These are phyloP conservation scores for Macrocystidia cucumis DNA, from an alignment of 1,284 basidiomycete species.

Conservation along the genomic window DNA sequence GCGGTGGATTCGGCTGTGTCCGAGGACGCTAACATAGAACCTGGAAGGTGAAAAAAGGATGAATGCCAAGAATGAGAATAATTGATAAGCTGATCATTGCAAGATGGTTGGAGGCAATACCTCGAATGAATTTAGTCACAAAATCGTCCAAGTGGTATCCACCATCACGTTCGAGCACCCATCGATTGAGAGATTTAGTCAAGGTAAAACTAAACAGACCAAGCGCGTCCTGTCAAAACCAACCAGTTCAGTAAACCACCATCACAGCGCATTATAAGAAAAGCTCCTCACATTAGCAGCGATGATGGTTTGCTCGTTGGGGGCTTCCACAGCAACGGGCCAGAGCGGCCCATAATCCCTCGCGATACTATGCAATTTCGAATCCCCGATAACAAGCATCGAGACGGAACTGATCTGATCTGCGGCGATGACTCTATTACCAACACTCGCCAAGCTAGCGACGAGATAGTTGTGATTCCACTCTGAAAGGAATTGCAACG, in stretches of 20 bases:
- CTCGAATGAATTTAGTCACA: conserved; percentile 62
- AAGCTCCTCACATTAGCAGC: conserved; percentile 67
- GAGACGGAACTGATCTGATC: conserved; percentile 84
- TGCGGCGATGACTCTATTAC: conserved; percentile 53
- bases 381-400: conserved; percentile 45
- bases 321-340: conserved; percentile 53
- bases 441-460: conserved; percentile 47
- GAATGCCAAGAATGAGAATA: background rate
- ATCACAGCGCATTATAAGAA: background rate
- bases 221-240: conserved; percentile 51
- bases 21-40: conserved; percentile 29
- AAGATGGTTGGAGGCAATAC: conserved; percentile 23
- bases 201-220: conserved; percentile 72
- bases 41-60: conserved; percentile 19
- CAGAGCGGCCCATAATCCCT: conserved; percentile 76
- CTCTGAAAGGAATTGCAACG: conserved; percentile 38
- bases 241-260: conserved; percentile 8
- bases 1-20: no score
- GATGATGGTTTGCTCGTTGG: conserved; percentile 52
- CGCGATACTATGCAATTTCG: conserved; percentile 52
- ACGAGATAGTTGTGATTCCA: conserved; percentile 83
- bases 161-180: conserved; percentile 52
- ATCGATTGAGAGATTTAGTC: conserved; percentile 26
- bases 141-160: conserved; percentile 63
- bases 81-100: background rate